Evolutionary conservation across 164 flowering plant species (phyloP).

Genomic region (Berberis thunbergii): DNA sequence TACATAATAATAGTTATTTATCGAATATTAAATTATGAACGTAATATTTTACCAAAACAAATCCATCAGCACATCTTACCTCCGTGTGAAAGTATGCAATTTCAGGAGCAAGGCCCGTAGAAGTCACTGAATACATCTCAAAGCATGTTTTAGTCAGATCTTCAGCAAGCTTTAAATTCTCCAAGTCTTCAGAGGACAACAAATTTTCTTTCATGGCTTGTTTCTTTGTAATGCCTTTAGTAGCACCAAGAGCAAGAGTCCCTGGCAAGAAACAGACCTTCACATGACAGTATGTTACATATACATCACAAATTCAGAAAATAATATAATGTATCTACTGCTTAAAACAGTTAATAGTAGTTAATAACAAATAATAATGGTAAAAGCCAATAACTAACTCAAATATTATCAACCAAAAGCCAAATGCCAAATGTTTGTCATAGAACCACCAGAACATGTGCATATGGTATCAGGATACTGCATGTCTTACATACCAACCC

Average conservation of each 20-base stretch:
- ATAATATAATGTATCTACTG: too few species aligned
- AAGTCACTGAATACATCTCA: slow-evolving; percentile 83
- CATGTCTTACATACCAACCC: neutral
- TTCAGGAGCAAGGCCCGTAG: slow-evolving; percentile 99
- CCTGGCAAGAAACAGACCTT: slow-evolving; percentile 98
- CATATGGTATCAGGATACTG: neutral
- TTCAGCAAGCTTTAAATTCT: slow-evolving; percentile 91
- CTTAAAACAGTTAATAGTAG: neutral
- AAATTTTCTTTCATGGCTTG: slow-evolving; percentile 66
- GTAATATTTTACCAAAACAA: neutral
- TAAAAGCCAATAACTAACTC: neutral
- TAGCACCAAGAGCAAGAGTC: slow-evolving; percentile 97
- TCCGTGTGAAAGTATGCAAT: slow-evolving; percentile 76
- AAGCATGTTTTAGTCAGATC: slow-evolving; percentile 85
- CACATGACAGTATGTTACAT: slow-evolving; percentile 5
- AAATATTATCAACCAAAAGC: neutral
- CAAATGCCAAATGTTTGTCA: neutral
- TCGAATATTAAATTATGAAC: neutral
- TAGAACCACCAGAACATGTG: neutral
- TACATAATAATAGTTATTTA: neutral
- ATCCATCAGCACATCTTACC: slow-evolving; percentile 32
- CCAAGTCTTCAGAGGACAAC: slow-evolving; percentile 70
- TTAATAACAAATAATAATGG: neutral
- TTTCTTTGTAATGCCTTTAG: slow-evolving; percentile 76
- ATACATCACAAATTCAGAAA: neutral